Conservation (phyloP, 1,284 basidiomycete genomes). For the Malassezia slooffiae region DNA sequence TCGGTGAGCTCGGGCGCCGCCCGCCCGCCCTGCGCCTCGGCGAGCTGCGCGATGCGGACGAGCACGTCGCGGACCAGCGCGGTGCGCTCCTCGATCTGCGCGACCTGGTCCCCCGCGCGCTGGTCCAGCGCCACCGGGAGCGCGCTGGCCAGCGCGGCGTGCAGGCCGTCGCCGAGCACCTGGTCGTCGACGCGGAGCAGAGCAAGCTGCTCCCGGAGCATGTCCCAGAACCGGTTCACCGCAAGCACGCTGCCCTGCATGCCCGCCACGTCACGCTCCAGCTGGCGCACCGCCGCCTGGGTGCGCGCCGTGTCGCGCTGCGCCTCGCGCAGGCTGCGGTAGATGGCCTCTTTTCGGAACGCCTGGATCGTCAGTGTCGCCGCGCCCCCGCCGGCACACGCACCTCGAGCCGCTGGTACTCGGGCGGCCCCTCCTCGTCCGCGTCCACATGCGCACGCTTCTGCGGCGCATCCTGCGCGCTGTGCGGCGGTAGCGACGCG, state of each 20-base stretch:
- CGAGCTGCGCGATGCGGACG: not conserved
- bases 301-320: constrained; percentile 23
- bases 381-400: constrained; percentile 17
- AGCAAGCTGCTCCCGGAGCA: constrained; percentile 18
- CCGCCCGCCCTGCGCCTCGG: not conserved
- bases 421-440: constrained; percentile 21
- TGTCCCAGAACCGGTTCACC: constrained; percentile 29
- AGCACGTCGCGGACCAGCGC: not conserved
- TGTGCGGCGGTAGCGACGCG: not conserved
- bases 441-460: constrained; percentile 16
- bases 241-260: constrained; percentile 19
- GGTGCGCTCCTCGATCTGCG: not conserved
- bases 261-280: constrained; percentile 16
- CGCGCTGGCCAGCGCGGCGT: not conserved
- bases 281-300: constrained; percentile 11
- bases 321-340: constrained; percentile 32
- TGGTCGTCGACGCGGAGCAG: constrained; percentile 20
- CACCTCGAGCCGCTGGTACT: constrained; percentile 23
- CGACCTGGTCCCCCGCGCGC: not conserved
- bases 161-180: constrained; percentile 9
- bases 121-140: constrained; percentile 2
- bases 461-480: too few relatives aligned
- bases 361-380: constrained; percentile 18
- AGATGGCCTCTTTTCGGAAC: constrained; percentile 42
- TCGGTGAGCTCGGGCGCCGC: constrained; percentile 12